Evolutionary conservation across 306 rosid genomes (phyloP).

Genomic region (Castanea mollissima): DNA sequence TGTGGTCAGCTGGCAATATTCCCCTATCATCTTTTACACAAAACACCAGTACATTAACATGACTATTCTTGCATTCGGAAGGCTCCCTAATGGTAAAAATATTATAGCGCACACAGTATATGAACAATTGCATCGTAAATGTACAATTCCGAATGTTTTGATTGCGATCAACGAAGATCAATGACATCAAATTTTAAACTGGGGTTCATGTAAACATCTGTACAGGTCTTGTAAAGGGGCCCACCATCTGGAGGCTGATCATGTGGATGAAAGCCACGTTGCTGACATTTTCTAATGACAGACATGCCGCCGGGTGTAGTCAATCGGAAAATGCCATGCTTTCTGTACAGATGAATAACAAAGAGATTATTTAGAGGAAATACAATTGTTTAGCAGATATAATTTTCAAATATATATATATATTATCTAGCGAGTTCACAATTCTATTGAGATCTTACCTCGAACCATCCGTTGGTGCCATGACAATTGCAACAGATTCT

Average conservation of each 20-base stretch:
- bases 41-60: conserved; percentile 16
- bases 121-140: conserved; percentile 39
- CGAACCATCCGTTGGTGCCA: conserved; percentile 84
- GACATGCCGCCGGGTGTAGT: conserved; percentile 93
- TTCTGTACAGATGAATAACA: conserved; percentile 48
- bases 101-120: conserved; percentile 18
- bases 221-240: conserved; percentile 76
- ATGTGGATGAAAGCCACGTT: conserved; percentile 91
- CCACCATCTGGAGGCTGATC: conserved; percentile 86
- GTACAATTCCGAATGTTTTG: neutral
- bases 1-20: conserved; percentile 24
- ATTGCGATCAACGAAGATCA: conserved; percentile 68
- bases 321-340: conserved; percentile 91
- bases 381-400: neutral
- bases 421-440: neutral
- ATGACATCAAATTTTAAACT: conserved; percentile 78
- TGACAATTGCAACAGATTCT: conserved; percentile 94
- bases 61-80: conserved; percentile 9
- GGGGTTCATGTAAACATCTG: conserved; percentile 95
- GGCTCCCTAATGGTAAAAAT: conserved; percentile 25
- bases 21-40: conserved; percentile 15
- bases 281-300: conserved; percentile 81
- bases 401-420: neutral
- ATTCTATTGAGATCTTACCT: conserved; percentile 49
- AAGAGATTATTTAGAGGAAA: neutral